Base-by-base conservation (phyloP, 768 basidiomycete genomes). In the Amylocystis lapponica region DNA sequence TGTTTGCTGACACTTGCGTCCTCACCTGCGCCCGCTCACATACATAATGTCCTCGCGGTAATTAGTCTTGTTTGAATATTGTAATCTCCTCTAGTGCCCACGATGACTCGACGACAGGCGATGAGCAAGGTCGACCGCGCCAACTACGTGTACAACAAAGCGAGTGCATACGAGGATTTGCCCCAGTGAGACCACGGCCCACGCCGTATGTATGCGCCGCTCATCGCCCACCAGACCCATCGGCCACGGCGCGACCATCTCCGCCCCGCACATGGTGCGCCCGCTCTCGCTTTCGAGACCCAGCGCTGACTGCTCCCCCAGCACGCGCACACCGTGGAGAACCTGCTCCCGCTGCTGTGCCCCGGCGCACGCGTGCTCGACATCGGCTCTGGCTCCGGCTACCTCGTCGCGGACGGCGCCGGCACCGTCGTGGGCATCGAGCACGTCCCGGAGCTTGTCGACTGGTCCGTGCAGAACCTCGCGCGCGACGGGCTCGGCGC, bases 221-320 rank as follows among this genome's bases (percentile, higher is more conserved):
- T 30, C 40, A n/a, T n/a, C 13, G 4, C 17, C 29, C 34, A 10
- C 20, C 36, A 47, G 48, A 27, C 54, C 86, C 14, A 92, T 93
- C 39, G 86, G 87, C 2, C 75, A 85, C 55, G 83, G 80, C 11
- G 94, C 93, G 12, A 99, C 95, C 0, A 97, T 99, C 49, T 90
- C 86, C 29, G 95, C 95, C 0, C 95, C 95, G 1, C 95, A 99
- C 60, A 98, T 98, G 94, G 86, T 84, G 40, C 58, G 56, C 27
- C 27, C 31, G 22, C 20, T 25, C 17, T 38, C 22, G 5, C 20
- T 12, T 16, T 27, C 22, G 21, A 17, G n/a, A 35, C 34, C 38
- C 21, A 22, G 2, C 26, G 36, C 22, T 33, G 22, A n/a, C 23
- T 23, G 20, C 32, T 13, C 27, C 25, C 17, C 10, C 47, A 86